Percentiles rank a stretch among this genome's conserved stretches.
Conservation (phyloP, 1,284 basidiomycete genomes). For the Austroboletus novae-zelandiae region DNA sequence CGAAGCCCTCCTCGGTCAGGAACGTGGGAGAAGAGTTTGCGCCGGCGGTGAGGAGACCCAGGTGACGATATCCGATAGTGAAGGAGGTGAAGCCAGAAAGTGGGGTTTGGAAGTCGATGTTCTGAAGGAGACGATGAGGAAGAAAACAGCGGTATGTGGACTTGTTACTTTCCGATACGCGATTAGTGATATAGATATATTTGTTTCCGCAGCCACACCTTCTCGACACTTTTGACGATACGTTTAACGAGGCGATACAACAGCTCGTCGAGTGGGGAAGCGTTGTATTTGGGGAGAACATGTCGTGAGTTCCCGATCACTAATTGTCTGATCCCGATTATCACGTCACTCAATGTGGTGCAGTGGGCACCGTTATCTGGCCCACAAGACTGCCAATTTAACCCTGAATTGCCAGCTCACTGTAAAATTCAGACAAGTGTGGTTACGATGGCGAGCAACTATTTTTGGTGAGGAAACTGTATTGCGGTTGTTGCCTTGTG, state of each 20-base stretch:
- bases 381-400: conserved; percentile 72
- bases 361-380: conserved; percentile 75
- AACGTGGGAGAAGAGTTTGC: conserved; percentile 73
- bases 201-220: conserved; percentile 45
- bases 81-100: conserved; percentile 67
- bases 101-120: conserved; percentile 68
- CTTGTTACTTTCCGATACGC: conserved; percentile 7
- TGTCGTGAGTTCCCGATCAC: conserved; percentile 53
- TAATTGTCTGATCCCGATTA: conserved; percentile 21
- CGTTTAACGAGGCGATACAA: conserved; percentile 78
- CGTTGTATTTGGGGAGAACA: conserved; percentile 70
- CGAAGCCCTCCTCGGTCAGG: conserved; percentile 64
- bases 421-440: conserved; percentile 65
- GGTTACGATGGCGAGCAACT: conserved; percentile 68
- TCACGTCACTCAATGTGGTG: conserved; percentile 23
- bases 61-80: conserved; percentile 37
- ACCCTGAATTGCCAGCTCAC: conserved; percentile 69
- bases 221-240: conserved; percentile 60
- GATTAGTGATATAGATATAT: conserved; percentile 19
- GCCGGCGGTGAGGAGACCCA: conserved; percentile 43
- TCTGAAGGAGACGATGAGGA: conserved; percentile 53
- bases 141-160: conserved; percentile 52
- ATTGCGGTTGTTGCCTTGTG: conserved; percentile 6
- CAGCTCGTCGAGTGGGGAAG: conserved; percentile 82
- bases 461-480: conserved; percentile 56